Percentiles rank a stretch among this genome's conserved stretches.
These are phyloP conservation scores for Macrotyloma uniflorum DNA, from an alignment of 306 rosid genomes.

Conservation along the genomic window DNA sequence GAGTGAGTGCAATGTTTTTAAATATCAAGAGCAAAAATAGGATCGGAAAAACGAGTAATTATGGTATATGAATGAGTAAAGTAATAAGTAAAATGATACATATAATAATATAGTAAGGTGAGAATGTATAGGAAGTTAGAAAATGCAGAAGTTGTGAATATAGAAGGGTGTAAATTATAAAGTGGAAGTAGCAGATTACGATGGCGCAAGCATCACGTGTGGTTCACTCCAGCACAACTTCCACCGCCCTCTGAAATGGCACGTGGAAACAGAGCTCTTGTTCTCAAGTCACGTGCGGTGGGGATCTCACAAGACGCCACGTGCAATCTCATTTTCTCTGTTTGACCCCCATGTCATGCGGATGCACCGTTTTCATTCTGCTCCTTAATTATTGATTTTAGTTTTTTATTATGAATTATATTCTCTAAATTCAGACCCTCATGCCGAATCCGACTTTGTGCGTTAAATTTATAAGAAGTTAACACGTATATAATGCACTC, in stretches of 20 bases:
- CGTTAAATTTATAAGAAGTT: background rate
- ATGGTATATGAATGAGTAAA: too few species aligned
- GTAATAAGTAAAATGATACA: background rate
- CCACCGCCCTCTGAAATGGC: slow-evolving; percentile 47
- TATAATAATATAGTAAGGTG: background rate
- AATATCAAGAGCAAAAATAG: too few species aligned
- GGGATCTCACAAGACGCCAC: slow-evolving; percentile 39
- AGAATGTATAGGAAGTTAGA: background rate
- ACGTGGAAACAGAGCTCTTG: slow-evolving; percentile 34
- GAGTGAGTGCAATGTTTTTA: too few species aligned
- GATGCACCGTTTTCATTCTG: slow-evolving; percentile 38
- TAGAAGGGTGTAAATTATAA: slow-evolving; percentile 8
- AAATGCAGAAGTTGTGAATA: background rate
- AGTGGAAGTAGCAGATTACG: slow-evolving; percentile 22
- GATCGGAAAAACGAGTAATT: too few species aligned
- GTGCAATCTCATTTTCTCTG: slow-evolving; percentile 35
- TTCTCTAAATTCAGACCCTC: background rate
- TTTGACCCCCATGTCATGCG: slow-evolving; percentile 42
- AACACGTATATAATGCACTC: background rate
- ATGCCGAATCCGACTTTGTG: slow-evolving; percentile 8
- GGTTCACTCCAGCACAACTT: background rate
- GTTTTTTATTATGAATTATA: background rate
- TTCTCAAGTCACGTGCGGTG: slow-evolving; percentile 45
- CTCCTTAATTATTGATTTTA: background rate
- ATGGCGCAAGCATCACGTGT: slow-evolving; percentile 30